Evolutionary conservation across 2,329 filamentous ascomycete genomes (phyloP).

Genomic region (Colletotrichum trifolii): DNA sequence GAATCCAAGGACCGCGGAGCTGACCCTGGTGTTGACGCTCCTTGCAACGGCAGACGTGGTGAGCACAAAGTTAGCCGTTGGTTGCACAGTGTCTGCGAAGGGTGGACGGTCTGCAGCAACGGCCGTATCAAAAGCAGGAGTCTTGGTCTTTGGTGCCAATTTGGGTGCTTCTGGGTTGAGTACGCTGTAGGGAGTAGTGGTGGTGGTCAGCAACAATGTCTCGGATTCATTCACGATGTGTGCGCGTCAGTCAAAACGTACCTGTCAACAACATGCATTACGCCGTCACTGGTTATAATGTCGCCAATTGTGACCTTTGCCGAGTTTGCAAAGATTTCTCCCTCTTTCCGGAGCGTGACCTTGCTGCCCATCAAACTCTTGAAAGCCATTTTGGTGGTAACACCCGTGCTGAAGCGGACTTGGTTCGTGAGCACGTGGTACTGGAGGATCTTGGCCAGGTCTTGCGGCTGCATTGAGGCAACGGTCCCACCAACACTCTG

Average conservation of each 20-base stretch:
- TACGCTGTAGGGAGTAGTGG: slow-evolving; percentile 45
- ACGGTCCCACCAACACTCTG: slow-evolving; percentile 64
- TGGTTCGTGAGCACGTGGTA: slow-evolving; percentile 72
- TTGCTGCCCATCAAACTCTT: slow-evolving; percentile 46
- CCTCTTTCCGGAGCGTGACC: slow-evolving; percentile 52
- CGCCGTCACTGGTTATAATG: slow-evolving; percentile 66
- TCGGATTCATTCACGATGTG: slow-evolving; percentile 41
- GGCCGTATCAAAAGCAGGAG: slow-evolving; percentile 65
- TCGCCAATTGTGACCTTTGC: slow-evolving; percentile 63
- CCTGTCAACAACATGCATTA: slow-evolving; percentile 69
- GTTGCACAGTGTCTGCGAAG: slow-evolving; percentile 63
- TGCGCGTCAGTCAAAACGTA: slow-evolving; percentile 45
- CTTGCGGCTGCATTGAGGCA: slow-evolving; percentile 55
- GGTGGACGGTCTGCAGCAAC: slow-evolving; percentile 58
- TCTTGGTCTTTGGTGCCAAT: slow-evolving; percentile 44
- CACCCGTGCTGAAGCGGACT: slow-evolving; percentile 45
- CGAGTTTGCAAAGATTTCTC: slow-evolving; percentile 61
- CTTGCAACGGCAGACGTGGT: slow-evolving; percentile 36
- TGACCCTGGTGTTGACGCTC: slow-evolving; percentile 37
- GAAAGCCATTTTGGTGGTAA: slow-evolving; percentile 37
- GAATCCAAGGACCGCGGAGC: slow-evolving; percentile 38
- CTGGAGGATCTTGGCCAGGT: slow-evolving; percentile 64
- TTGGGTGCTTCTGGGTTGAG: slow-evolving; percentile 47
- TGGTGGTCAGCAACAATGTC: slow-evolving; percentile 32
- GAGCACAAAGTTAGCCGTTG: slow-evolving; percentile 42